Evolutionary conservation across 1,139 yeast species (phyloP), one percentile per base, ranked within the genome.

Genomic region (Pichia inconspicua): DNA sequence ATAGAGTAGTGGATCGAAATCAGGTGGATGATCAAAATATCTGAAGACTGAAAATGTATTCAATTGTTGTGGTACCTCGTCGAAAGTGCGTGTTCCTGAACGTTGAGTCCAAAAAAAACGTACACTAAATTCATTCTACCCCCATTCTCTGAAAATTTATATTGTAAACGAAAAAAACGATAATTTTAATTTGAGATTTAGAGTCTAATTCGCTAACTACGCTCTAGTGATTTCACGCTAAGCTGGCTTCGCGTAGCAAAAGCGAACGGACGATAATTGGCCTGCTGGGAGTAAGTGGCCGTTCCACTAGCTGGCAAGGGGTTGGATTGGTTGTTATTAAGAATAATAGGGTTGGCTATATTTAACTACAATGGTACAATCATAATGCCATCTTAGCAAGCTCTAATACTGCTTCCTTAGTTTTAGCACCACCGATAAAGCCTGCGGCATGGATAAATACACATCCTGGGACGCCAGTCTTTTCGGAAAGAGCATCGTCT

Each of bases 361-460:
- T 30, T 12, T 28, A 7, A 28, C 30, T 22, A 22, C 22, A 22
- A 22, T 9, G 30, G 30, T 27, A 11, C 30, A 27, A 12, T 14
- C 12, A 30, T 5, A 30, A 30, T 8, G 37, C 19, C 37, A 4
- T 34, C 14, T 27, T 19, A 12, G 53, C 53, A 17, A 50, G 48
- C 59, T 77, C 68, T 50, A 87, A 66, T 17, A 84, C 97, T 27
- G 85, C 85, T 45, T 88, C 97, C 57, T 74, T 71, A 32, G 95
- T 75, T 62, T 81, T 74, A 53, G 94, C 88, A 46, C 99, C 99
- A 36, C 98, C 98, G 63, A 92, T 92, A 68, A 92, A 92, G 0
- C 99, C 98, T 42, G 96, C 87, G 41, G 97, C 97, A 60, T 92
- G 99, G 49, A 94, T 80, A 64, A 92, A 92, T 32, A 90, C 80